A percentile compares a stretch with the other conserved stretches of the same genome.
Evolutionary conservation across 306 rosid species (phyloP).

Genomic region (Vigna unguiculata): DNA sequence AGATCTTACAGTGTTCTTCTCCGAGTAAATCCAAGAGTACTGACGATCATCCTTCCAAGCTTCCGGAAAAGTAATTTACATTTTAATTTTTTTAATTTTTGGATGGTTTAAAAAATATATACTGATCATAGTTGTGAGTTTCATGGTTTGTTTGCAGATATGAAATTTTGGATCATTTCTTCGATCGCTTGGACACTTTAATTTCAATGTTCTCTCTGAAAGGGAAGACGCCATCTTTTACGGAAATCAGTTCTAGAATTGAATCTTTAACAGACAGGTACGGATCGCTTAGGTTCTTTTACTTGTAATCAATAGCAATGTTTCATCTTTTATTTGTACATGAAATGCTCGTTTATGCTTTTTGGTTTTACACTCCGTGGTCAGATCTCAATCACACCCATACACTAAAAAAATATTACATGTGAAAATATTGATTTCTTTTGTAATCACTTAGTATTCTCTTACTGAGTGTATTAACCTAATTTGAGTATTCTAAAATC

Average conservation of each 20-base stretch:
- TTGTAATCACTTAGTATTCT: no score
- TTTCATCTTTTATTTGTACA: no score
- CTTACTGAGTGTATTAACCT: no score
- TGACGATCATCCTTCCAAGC: constrained; percentile 12
- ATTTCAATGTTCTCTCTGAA: constrained; percentile 58
- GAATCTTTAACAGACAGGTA: constrained; percentile 79
- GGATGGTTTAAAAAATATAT: no score
- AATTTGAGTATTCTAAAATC: no score
- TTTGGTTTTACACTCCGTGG: no score
- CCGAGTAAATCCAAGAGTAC: constrained; percentile 37
- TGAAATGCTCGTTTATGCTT: no score
- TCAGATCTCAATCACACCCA: no score
- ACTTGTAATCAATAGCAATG: no score
- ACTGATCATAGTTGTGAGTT: background rate
- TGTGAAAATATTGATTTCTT: no score
- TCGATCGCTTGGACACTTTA: constrained; percentile 64
- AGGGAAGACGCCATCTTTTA: constrained; percentile 54
- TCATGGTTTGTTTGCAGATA: constrained; percentile 52
- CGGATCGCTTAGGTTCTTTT: background rate
- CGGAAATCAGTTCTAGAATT: constrained; percentile 54
- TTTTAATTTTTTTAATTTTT: background rate
- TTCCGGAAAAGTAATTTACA: constrained; percentile 59
- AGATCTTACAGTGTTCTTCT: constrained; percentile 39
- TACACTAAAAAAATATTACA: no score
- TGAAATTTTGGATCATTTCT: constrained; percentile 60